A percentile compares a stretch with the other conserved stretches of the same genome.
Evolutionary conservation across 768 basidiomycete species (phyloP).

Genomic region (Dacryopinax primogenitus): DNA sequence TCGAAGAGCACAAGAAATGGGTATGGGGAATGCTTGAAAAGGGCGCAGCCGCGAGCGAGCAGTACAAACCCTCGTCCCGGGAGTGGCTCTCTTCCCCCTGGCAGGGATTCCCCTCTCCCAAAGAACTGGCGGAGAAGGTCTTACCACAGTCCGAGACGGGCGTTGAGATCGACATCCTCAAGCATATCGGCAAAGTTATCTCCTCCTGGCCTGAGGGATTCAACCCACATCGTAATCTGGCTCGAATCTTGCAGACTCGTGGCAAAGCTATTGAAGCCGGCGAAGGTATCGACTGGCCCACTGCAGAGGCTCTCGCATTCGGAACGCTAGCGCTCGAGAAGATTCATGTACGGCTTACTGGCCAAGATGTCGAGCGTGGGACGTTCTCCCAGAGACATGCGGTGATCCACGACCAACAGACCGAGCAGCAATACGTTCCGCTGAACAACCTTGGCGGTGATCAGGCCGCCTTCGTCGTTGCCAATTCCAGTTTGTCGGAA

Average conservation of each 20-base stretch:
- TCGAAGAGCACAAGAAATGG: slow-evolving; percentile 98
- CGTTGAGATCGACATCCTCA: slow-evolving; percentile 56
- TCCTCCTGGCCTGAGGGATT: slow-evolving; percentile 78
- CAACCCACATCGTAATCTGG: slow-evolving; percentile 80
- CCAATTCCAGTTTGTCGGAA: slow-evolving; percentile 95
- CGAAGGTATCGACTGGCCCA: slow-evolving; percentile 90
- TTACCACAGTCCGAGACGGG: slow-evolving; percentile 88
- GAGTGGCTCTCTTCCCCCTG: slow-evolving; percentile 98
- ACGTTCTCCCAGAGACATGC: slow-evolving; percentile 98
- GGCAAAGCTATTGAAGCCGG: slow-evolving; percentile 89
- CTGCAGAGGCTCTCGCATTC: slow-evolving; percentile 93
- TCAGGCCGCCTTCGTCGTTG: slow-evolving; percentile 88
- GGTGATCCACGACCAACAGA: slow-evolving; percentile 89
- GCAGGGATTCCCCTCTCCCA: slow-evolving; percentile 97
- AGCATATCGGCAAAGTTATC: slow-evolving; percentile 75
- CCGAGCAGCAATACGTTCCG: slow-evolving; percentile 79
- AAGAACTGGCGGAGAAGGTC: slow-evolving; percentile 81
- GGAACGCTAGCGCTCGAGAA: slow-evolving; percentile 87
- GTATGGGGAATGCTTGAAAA: slow-evolving; percentile 99
- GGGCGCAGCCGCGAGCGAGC: slow-evolving; percentile 76
- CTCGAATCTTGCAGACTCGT: slow-evolving; percentile 74
- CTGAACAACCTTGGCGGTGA: slow-evolving; percentile 75
- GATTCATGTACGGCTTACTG: slow-evolving; percentile 86
- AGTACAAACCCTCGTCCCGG: slow-evolving; percentile 86
- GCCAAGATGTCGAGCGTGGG: slow-evolving; percentile 96